These are phyloP conservation scores for Paramecium octaurelia DNA, from an alignment of 73 alveolate species.

Conservation along the genomic window DNA sequence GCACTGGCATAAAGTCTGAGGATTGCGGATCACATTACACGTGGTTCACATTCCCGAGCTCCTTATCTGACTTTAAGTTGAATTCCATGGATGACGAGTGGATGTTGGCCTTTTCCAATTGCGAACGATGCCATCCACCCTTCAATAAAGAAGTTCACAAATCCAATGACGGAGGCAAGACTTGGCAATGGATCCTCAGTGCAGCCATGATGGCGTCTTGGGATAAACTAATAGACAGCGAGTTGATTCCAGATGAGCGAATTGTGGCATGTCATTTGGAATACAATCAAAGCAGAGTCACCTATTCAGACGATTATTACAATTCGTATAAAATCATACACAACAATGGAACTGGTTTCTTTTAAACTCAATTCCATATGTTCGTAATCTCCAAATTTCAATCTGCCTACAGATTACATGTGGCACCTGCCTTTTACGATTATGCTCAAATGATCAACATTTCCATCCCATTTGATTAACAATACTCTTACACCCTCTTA, in stretches of 20 bases:
- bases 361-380: constrained; percentile 12
- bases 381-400: not conserved
- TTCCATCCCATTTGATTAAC: not conserved
- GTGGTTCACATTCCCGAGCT: not conserved
- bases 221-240: constrained; percentile 43
- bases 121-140: constrained; percentile 3
- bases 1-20: constrained; percentile 31
- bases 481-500: not conserved
- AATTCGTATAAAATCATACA: not conserved
- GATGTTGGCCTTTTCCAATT: constrained; percentile 10
- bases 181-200: not conserved
- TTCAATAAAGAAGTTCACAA: not conserved
- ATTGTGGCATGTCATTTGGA: constrained; percentile 1
- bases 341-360: constrained; percentile 19
- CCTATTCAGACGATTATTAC: constrained; percentile 26
- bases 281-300: not conserved
- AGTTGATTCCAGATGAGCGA: not conserved
- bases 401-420: not conserved
- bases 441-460: not conserved
- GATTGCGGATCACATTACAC: constrained; percentile 45
- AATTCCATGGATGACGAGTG: constrained; percentile 52
- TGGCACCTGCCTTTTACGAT: constrained; percentile 26
- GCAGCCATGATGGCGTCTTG: not conserved
- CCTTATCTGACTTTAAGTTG: not conserved
- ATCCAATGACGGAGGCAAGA: constrained; percentile 20